These are phyloP conservation scores for Myxozyma geophila DNA, from an alignment of 805 yeast genomes.

Conservation along the genomic window DNA sequence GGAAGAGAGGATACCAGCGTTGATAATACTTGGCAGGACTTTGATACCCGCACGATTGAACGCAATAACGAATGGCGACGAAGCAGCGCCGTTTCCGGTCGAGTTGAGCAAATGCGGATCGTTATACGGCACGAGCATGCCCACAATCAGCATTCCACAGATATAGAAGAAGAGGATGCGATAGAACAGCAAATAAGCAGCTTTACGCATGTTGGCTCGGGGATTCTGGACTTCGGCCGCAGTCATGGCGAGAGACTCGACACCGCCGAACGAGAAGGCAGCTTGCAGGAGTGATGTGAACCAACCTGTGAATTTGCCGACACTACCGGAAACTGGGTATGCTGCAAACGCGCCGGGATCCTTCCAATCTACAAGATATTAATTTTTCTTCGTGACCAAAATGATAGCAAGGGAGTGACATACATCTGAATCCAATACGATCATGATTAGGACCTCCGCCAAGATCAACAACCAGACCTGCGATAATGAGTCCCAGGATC, in stretches of 20 bases:
- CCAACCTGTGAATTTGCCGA: conserved; percentile 66
- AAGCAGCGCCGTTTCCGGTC: conserved; percentile 69
- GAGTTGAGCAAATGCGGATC: conserved; percentile 66
- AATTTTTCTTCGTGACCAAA: not conserved
- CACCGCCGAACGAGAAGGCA: conserved; percentile 78
- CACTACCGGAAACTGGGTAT: conserved; percentile 47
- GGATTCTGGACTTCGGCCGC: conserved; percentile 83
- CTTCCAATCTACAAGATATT: conserved; percentile 52
- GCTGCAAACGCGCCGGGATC: conserved; percentile 67
- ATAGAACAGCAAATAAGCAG: conserved; percentile 73
- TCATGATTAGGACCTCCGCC: conserved; percentile 83
- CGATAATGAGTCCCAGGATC: conserved; percentile 66
- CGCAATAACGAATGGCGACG: conserved; percentile 83
- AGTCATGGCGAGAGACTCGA: conserved; percentile 82
- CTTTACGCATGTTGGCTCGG: conserved; percentile 72
- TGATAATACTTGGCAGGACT: conserved; percentile 75
- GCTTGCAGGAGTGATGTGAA: conserved; percentile 67
- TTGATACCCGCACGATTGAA: conserved; percentile 64
- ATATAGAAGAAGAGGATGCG: conserved; percentile 70
- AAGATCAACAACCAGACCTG: conserved; percentile 62
- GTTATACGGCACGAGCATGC: conserved; percentile 72
- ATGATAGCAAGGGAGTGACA: not conserved
- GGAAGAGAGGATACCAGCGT: conserved; percentile 73
- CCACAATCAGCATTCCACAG: conserved; percentile 77
- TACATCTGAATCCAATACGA: conserved; percentile 67